These are phyloP conservation scores for Neurospora cerealis DNA, from an alignment of 495 filamentous ascomycete genomes.

Conservation along the genomic window DNA sequence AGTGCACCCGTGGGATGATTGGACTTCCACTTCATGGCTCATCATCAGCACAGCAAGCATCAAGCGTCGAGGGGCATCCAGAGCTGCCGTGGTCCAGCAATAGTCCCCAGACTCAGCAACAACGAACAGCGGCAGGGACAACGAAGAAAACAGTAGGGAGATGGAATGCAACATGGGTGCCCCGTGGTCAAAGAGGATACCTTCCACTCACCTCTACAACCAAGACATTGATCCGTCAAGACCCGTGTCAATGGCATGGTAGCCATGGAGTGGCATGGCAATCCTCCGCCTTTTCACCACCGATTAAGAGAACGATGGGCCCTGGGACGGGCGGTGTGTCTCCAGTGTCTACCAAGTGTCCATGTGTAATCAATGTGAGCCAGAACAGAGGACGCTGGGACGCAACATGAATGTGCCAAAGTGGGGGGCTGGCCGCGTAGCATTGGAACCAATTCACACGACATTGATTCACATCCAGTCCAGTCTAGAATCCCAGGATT, in stretches of 20 bases:
- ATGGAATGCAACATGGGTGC: neutral
- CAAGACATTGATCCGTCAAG: neutral
- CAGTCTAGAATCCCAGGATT: neutral
- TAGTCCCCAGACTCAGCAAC: neutral
- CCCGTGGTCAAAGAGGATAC: neutral
- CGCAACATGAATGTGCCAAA: neutral
- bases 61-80: neutral
- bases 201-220: neutral
- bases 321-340: neutral
- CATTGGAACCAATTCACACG: neutral
- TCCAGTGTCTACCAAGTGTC: neutral
- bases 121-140: neutral
- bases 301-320: neutral
- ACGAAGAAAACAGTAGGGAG: neutral
- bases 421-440: neutral
- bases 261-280: neutral
- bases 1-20: neutral
- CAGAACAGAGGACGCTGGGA: neutral
- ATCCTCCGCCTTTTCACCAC: neutral
- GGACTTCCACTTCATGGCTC: neutral
- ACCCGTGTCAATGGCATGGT: neutral
- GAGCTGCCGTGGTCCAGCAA: neutral
- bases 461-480: neutral
- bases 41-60: neutral
- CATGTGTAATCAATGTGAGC: neutral